phyloP scores from a whole-genome alignment of 345 rosid genomes.

The Brassica juncea region DNA sequence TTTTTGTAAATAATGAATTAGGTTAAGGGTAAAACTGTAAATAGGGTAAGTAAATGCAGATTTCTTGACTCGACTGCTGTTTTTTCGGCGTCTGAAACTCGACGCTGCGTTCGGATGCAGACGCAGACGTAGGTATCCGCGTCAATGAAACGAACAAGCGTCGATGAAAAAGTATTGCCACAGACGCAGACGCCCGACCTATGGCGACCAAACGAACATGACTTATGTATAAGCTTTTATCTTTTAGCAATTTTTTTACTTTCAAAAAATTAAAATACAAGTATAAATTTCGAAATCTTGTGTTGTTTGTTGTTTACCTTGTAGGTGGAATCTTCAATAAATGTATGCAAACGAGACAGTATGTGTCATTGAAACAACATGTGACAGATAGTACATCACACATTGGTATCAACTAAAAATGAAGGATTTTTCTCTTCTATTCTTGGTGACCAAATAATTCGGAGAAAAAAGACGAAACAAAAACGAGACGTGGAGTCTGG shows the following conservation, averaged over 20 bases:
- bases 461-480: background rate
- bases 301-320: background rate
- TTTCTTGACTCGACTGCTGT: no score
- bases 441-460: background rate
- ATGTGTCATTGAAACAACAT: background rate
- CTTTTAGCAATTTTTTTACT: background rate
- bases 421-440: background rate
- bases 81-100: no score
- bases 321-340: background rate
- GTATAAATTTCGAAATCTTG: background rate
- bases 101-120: no score
- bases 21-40: no score
- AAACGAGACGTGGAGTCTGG: constrained; percentile 37
- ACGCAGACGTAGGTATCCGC: no score
- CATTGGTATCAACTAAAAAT: background rate
- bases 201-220: no score
- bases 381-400: background rate
- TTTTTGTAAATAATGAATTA: no score
- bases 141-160: no score
- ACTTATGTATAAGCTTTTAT: background rate
- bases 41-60: no score
- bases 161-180: no score
- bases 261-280: background rate
- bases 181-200: no score
- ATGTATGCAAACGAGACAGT: background rate